Evolutionary conservation across 2,329 filamentous ascomycete genomes (phyloP).

Genomic region (Apiospora aurea): DNA sequence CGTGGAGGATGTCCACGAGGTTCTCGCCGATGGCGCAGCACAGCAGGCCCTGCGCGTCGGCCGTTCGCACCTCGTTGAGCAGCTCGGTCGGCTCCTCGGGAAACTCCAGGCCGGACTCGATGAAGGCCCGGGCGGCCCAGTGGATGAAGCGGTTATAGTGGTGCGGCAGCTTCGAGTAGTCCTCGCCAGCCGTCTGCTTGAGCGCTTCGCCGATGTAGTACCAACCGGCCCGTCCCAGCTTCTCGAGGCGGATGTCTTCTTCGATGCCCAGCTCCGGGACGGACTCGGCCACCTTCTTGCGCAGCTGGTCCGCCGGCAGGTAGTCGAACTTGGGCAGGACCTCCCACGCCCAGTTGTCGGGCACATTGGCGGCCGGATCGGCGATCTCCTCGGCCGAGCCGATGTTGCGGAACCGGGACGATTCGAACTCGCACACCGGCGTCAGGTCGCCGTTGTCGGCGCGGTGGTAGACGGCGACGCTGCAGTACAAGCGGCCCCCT

Average conservation of each 20-base stretch:
- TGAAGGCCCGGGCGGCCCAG: slow-evolving; percentile 30
- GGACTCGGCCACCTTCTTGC: slow-evolving; percentile 34
- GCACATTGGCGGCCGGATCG: slow-evolving; percentile 32
- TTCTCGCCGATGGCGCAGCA: slow-evolving; percentile 35
- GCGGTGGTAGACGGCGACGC: slow-evolving; percentile 36
- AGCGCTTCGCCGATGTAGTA: slow-evolving; percentile 35
- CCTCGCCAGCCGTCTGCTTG: slow-evolving; percentile 31
- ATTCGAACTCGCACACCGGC: slow-evolving; percentile 36
- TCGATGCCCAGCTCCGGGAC: slow-evolving; percentile 35
- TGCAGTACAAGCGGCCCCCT: slow-evolving; percentile 36
- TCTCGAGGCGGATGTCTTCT: slow-evolving; percentile 35
- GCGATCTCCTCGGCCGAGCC: slow-evolving; percentile 19
- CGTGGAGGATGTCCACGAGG: slow-evolving; percentile 35
- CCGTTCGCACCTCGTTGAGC: slow-evolving; percentile 26
- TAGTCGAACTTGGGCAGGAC: slow-evolving; percentile 34
- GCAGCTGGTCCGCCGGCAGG: slow-evolving; percentile 33
- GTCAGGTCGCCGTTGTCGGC: slow-evolving; percentile 15
- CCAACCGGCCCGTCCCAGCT: slow-evolving; percentile 31
- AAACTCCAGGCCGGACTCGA: slow-evolving; percentile 24
- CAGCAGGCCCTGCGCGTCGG: slow-evolving; percentile 34
- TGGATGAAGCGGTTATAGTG: slow-evolving; percentile 32
- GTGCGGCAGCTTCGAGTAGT: slow-evolving; percentile 31
- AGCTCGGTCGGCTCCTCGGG: slow-evolving; percentile 24
- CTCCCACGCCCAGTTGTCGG: slow-evolving; percentile 37
- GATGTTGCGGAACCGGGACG: slow-evolving; percentile 28